A percentile compares a stretch with the other conserved stretches of the same genome.
These are phyloP conservation scores for Cladorrhinum sp. DNA, from an alignment of 2,329 filamentous ascomycete genomes.

Conservation along the genomic window DNA sequence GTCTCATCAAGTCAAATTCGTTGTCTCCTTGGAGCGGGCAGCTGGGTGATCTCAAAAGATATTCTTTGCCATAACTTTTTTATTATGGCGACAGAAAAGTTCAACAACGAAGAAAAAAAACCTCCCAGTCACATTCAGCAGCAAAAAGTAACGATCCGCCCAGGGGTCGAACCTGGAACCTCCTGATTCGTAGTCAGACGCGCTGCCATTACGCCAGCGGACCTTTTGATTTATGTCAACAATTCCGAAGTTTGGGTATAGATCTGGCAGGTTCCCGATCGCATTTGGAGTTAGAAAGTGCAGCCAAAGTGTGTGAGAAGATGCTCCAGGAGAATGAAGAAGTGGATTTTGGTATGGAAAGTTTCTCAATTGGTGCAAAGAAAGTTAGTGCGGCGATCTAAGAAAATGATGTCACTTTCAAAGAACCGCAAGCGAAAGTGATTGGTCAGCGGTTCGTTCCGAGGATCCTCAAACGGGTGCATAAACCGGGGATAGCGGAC, in stretches of 20 bases:
- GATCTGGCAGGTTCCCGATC: not conserved
- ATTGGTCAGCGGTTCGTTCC: not conserved
- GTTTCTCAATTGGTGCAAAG: not conserved
- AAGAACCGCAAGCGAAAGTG: not conserved
- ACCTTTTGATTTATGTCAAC: not conserved
- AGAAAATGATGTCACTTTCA: not conserved
- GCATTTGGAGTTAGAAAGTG: too few species aligned
- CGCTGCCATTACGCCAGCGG: slow-evolving; percentile 18
- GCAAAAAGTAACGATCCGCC: slow-evolving; percentile 12
- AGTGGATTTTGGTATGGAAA: too few species aligned
- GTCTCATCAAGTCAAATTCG: too few species aligned
- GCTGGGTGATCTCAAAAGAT: too few species aligned
- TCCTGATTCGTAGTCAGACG: slow-evolving; percentile 21
- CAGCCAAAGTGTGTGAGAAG: not conserved
- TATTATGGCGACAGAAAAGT: too few species aligned
- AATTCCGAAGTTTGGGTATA: not conserved
- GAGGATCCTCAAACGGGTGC: not conserved
- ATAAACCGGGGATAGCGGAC: not conserved
- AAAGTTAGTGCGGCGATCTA: not conserved
- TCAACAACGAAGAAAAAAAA: too few species aligned
- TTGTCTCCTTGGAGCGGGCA: too few species aligned
- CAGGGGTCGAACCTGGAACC: slow-evolving; percentile 22
- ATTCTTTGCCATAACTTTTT: too few species aligned
- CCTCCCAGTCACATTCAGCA: too few species aligned
- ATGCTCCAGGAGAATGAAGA: too few species aligned